A percentile compares a stretch with the other conserved stretches of the same genome.
phyloP scores from a whole-genome alignment of 2,329 filamentous ascomycete species.

The Cadophora malorum region DNA sequence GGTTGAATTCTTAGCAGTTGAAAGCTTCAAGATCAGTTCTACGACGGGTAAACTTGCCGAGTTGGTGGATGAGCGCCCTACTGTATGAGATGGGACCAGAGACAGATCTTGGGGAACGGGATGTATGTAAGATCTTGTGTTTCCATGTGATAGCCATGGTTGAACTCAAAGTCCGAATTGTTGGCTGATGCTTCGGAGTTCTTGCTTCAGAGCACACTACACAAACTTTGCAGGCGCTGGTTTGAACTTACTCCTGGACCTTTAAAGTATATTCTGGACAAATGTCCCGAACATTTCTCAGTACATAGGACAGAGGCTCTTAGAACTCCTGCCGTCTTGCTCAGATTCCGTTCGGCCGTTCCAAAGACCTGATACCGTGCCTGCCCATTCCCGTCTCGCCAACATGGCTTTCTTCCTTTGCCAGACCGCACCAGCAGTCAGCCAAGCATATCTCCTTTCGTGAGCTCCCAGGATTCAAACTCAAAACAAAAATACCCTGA shows the following conservation, averaged over 20 bases:
- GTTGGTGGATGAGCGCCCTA: slow-evolving; percentile 18
- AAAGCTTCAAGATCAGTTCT: slow-evolving; percentile 11
- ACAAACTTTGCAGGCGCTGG: not conserved
- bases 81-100: not conserved
- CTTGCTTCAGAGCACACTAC: not conserved
- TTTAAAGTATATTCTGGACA: not conserved
- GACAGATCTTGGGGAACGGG: not conserved
- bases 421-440: not conserved
- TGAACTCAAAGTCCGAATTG: not conserved
- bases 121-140: not conserved
- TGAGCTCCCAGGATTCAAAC: not conserved
- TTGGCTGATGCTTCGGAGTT: not conserved
- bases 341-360: not conserved
- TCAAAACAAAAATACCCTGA: not conserved
- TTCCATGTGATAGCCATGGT: not conserved
- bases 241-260: not conserved
- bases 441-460: not conserved
- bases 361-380: not conserved
- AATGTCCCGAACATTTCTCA: not conserved
- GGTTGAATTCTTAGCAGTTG: slow-evolving; percentile 14
- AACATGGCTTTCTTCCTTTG: not conserved
- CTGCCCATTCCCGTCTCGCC: not conserved
- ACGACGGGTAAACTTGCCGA: slow-evolving; percentile 13
- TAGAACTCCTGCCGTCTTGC: too few species aligned
- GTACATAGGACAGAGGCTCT: not conserved